phyloP scores from a whole-genome alignment of 2,329 filamentous ascomycete species.

The Calycina herbarum region DNA sequence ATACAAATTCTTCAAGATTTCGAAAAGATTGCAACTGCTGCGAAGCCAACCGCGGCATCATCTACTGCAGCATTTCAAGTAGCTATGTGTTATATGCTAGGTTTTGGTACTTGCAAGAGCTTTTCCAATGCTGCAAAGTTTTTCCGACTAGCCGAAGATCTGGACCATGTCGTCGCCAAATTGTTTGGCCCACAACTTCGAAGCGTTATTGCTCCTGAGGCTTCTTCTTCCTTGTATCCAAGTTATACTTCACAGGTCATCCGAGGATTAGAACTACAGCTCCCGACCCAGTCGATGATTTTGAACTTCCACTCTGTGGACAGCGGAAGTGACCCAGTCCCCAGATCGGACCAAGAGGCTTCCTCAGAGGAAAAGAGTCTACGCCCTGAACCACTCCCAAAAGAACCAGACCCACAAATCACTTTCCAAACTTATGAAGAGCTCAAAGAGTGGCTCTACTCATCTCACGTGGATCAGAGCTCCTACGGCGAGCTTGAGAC shows the following conservation, averaged over 20 bases:
- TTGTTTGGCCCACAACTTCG: conserved; percentile 2
- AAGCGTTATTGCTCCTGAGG: neutral
- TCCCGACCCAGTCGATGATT: neutral
- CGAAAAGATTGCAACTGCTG: neutral
- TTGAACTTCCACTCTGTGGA: neutral
- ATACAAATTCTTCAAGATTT: conserved; percentile 5
- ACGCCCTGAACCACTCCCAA: neutral
- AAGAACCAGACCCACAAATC: neutral
- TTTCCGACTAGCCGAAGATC: neutral
- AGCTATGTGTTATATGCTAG: conserved; percentile 5
- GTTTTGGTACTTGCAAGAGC: conserved; percentile 7
- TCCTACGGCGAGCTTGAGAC: neutral
- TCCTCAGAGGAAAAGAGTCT: neutral
- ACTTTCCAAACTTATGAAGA: conserved; percentile 3
- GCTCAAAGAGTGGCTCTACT: conserved; percentile 1
- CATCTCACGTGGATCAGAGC: neutral
- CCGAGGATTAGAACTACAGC: neutral
- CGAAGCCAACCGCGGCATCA: neutral
- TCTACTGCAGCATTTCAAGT: conserved; percentile 4
- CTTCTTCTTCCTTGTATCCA: neutral
- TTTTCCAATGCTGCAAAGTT: neutral
- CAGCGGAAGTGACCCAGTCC: neutral
- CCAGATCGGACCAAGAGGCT: neutral
- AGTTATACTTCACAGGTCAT: conserved; percentile 1
- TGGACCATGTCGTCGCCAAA: neutral